Conservation (phyloP, 2,329 filamentous ascomycete species). For the Aspergillus jensenii region DNA sequence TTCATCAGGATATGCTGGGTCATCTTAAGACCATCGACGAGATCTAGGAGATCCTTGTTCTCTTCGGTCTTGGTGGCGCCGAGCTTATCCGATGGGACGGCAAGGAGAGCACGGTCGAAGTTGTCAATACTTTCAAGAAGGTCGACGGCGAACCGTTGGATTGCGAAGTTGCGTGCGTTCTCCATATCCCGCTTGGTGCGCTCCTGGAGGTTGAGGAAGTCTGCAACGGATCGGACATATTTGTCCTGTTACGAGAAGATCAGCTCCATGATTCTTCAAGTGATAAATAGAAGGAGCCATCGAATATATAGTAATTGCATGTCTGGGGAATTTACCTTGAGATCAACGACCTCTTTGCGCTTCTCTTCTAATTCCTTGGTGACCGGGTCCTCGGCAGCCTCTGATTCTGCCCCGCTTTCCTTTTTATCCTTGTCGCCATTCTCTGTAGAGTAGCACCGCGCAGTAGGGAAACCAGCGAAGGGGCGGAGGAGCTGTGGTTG, state of each 20-base stretch:
- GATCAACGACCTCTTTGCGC: constrained; percentile 71
- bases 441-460: constrained; percentile 45
- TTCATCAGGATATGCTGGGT: constrained; percentile 84
- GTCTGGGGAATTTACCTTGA: constrained; percentile 66
- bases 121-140: constrained; percentile 95
- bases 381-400: constrained; percentile 45
- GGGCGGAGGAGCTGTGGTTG: constrained; percentile 33
- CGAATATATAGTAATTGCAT: background rate
- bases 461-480: constrained; percentile 33
- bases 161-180: constrained; percentile 84
- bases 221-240: constrained; percentile 88
- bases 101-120: constrained; percentile 84
- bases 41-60: constrained; percentile 71
- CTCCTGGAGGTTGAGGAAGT: constrained; percentile 97
- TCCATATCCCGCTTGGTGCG: constrained; percentile 89
- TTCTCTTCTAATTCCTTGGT: constrained; percentile 71
- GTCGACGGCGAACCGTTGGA: constrained; percentile 91
- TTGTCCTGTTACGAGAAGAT: constrained; percentile 66
- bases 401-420: constrained; percentile 35
- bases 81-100: constrained; percentile 74
- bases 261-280: background rate
- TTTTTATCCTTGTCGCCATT: constrained; percentile 38
- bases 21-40: constrained; percentile 93
- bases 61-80: constrained; percentile 52
- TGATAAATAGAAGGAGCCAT: background rate